Conservation (phyloP, 2,329 filamentous ascomycete species). For the Oidium heveae region DNA sequence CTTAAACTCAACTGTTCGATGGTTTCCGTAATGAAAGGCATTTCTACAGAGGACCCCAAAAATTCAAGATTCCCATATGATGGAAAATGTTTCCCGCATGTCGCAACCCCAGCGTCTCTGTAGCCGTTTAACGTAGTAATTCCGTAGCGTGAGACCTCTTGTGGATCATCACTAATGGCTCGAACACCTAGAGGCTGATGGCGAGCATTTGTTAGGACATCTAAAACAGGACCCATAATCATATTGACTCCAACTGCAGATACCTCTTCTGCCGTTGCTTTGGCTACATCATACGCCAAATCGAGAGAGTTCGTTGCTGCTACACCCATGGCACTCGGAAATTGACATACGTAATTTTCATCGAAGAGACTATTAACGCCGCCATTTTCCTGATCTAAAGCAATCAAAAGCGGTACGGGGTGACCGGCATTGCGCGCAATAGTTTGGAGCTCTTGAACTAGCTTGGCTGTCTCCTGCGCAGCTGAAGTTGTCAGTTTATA, state of each 20-base stretch:
- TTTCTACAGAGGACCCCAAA: slow-evolving; percentile 68
- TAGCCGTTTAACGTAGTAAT: slow-evolving; percentile 82
- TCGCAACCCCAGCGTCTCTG: slow-evolving; percentile 68
- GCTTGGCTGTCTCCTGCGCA: slow-evolving; percentile 64
- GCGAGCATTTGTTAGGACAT: slow-evolving; percentile 78
- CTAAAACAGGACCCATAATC: slow-evolving; percentile 79
- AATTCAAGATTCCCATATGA: slow-evolving; percentile 92
- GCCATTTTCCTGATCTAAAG: slow-evolving; percentile 90
- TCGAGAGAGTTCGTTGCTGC: slow-evolving; percentile 75
- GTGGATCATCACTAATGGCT: slow-evolving; percentile 75
- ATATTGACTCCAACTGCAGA: slow-evolving; percentile 86
- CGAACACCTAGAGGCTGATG: slow-evolving; percentile 80
- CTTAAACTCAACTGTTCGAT: slow-evolving; percentile 80
- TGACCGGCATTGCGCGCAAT: slow-evolving; percentile 82
- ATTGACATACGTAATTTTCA: slow-evolving; percentile 86
- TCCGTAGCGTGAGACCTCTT: slow-evolving; percentile 81
- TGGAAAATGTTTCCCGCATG: slow-evolving; percentile 88
- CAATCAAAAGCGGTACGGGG: slow-evolving; percentile 68
- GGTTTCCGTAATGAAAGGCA: slow-evolving; percentile 88
- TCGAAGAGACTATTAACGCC: slow-evolving; percentile 93
- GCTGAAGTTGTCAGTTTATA: slow-evolving; percentile 25
- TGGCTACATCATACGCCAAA: slow-evolving; percentile 70
- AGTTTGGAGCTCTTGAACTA: slow-evolving; percentile 78
- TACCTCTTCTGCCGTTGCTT: slow-evolving; percentile 79
- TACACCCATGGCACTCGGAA: slow-evolving; percentile 88